A percentile compares a stretch with the other conserved stretches of the same genome.
Conservation (phyloP, 768 basidiomycete genomes). For the button mushroom (Agaricus bisporus) region DNA sequence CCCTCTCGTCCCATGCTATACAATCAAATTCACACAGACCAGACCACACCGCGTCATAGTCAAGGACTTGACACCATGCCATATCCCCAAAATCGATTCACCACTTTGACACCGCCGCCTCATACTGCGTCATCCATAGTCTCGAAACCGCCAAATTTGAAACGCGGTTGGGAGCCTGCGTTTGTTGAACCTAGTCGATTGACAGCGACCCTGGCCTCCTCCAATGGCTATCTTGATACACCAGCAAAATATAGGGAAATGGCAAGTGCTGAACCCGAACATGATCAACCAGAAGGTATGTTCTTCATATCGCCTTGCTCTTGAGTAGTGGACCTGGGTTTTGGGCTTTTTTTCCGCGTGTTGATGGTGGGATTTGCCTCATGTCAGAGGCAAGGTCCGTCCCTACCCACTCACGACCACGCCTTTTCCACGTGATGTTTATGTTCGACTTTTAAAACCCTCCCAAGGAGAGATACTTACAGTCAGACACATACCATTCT, state of each 20-base stretch:
- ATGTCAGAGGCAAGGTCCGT: background rate
- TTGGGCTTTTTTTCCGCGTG: background rate
- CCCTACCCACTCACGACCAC: background rate
- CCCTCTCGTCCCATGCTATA: conserved; percentile 14
- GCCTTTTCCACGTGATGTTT: conserved; percentile 8
- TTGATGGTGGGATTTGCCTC: conserved; percentile 1
- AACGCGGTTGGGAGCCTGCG: conserved; percentile 71
- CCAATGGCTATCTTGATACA: conserved; percentile 63
- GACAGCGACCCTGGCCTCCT: conserved; percentile 43
- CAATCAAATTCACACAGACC: background rate
- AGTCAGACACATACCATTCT: background rate
- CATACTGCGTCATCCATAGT: conserved; percentile 20
- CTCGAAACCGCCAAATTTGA: conserved; percentile 29
- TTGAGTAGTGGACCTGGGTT: background rate
- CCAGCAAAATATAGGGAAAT: conserved; percentile 57
- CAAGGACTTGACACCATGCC: background rate
- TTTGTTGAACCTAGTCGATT: conserved; percentile 50
- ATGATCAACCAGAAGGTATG: conserved; percentile 5
- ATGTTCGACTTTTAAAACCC: background rate
- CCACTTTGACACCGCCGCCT: conserved; percentile 26
- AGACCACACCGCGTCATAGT: too few species aligned
- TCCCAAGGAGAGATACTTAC: background rate
- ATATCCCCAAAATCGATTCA: conserved; percentile 14
- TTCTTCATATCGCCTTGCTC: background rate
- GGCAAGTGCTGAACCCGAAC: conserved; percentile 17